phyloP scores from a whole-genome alignment of 805 yeast species.

The Candida broadrunensis region DNA sequence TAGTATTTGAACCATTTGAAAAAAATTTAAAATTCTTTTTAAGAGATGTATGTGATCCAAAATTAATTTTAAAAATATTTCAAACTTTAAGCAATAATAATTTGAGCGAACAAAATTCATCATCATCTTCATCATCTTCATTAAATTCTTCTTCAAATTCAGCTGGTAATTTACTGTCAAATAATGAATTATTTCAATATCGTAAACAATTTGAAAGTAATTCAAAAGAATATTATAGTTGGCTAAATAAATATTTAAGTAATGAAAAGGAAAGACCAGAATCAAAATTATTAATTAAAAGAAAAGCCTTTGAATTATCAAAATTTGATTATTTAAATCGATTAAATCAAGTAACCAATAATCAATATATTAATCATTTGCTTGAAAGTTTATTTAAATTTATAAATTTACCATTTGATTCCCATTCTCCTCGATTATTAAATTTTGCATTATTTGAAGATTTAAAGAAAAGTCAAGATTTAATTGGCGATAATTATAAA shows the following conservation, averaged over 20 bases:
- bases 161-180: slow-evolving; percentile 9
- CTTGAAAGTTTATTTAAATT: slow-evolving; percentile 36
- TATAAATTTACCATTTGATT: slow-evolving; percentile 16
- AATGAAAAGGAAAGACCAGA: slow-evolving; percentile 44
- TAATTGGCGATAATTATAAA: slow-evolving; percentile 18
- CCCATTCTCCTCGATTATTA: slow-evolving; percentile 9
- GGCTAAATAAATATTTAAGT: slow-evolving; percentile 42
- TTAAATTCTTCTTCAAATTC: slow-evolving; percentile 4
- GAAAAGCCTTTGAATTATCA: slow-evolving; percentile 39
- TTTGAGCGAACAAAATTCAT: neutral
- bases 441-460: slow-evolving; percentile 10
- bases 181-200: slow-evolving; percentile 20
- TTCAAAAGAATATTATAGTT: slow-evolving; percentile 41
- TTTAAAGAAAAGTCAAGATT: slow-evolving; percentile 7
- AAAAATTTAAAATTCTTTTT: slow-evolving; percentile 25
- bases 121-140: neutral
- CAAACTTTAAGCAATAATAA: slow-evolving; percentile 5
- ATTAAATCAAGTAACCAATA: slow-evolving; percentile 33
- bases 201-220: slow-evolving; percentile 36
- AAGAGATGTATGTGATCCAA: slow-evolving; percentile 24
- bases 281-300: slow-evolving; percentile 31
- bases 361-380: slow-evolving; percentile 38
- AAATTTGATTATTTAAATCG: slow-evolving; percentile 46
- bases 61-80: slow-evolving; percentile 25
- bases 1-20: slow-evolving; percentile 32